Conservation (phyloP, 768 basidiomycete species). For the Dacryopinax spathularia region DNA sequence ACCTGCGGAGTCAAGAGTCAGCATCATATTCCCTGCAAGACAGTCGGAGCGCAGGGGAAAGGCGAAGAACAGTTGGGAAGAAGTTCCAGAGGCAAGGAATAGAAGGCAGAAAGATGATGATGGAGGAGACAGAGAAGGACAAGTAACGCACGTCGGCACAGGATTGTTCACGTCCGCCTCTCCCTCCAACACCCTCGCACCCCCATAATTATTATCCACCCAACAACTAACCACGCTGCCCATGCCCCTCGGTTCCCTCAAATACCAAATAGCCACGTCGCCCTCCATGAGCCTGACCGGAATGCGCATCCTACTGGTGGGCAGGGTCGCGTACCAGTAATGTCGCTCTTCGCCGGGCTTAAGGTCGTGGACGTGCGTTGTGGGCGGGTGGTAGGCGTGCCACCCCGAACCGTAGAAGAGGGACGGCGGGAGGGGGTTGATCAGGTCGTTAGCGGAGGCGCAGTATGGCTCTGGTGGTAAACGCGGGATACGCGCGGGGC, state of each 20-base stretch:
- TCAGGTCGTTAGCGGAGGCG: slow-evolving; percentile 90
- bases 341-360: slow-evolving; percentile 43
- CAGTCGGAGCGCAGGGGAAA: not conserved
- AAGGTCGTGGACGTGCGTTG: slow-evolving; percentile 24
- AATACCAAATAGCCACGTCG: slow-evolving; percentile 82
- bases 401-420: slow-evolving; percentile 91
- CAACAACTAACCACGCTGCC: slow-evolving; percentile 77
- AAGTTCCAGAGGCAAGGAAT: not conserved
- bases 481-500: slow-evolving; percentile 28
- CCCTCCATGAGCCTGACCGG: slow-evolving; percentile 76
- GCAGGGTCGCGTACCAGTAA: slow-evolving; percentile 86
- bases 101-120: not conserved
- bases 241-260: slow-evolving; percentile 51
- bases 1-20: slow-evolving; percentile 29
- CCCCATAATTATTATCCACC: slow-evolving; percentile 90
- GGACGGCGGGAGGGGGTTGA: slow-evolving; percentile 90
- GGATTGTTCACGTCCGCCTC: slow-evolving; percentile 48
- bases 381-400: slow-evolving; percentile 58
- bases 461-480: slow-evolving; percentile 87
- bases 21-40: not conserved
- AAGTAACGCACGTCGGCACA: slow-evolving; percentile 47
- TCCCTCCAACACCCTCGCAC: slow-evolving; percentile 66
- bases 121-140: slow-evolving; percentile 7
- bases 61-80: too few relatives aligned
- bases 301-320: slow-evolving; percentile 67